Evolutionary conservation across 2,329 filamentous ascomycete genomes (phyloP), one percentile per base, ranked within the genome.

Genomic region (Metarhizium rileyi): DNA sequence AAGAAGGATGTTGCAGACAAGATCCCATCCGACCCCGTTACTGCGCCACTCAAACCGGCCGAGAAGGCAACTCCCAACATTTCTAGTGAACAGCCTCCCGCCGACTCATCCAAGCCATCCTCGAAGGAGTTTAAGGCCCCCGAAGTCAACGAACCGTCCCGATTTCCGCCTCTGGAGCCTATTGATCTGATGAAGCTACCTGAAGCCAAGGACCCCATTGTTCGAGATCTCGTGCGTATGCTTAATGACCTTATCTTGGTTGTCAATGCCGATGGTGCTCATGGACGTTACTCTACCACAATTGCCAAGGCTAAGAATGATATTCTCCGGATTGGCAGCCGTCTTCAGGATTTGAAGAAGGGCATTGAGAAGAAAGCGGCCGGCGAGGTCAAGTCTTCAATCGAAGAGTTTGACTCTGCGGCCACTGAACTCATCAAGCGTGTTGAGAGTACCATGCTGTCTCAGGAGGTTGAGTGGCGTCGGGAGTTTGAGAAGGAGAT

Each of bases 241-340:
- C 78, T 98, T 59, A 98, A 98, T 70, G 89, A 95, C 67, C 85
- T 98, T 60, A 95, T 98, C 63, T 83, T 87, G 8, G 88, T 94
- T 44, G 84, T 96, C 65, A 95, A 96, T 66, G 86, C 87, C 51
- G 91, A 95, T 65, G 81, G 84, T 53, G 81, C 87, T 50, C 80
- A 84, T 54, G 77, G 77, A 57, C 89, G 86, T 66, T 95, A 93
- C 69, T 82, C 81, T 47, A 77, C 80, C 3, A 84, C 89, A 1
- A 83, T 98, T 51, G 73, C 78, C 58, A 90, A 93, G 73, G 90
- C 91, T 54, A 97, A 96, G 76, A 74, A 77, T 48, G 86, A 95
- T 57, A 75, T 97, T 47, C 71, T 77, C 63, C 85, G 83, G 66
- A 84, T 97, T 49, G 87, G 89, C 54, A 71, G 76, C 52, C 86